Base-by-base conservation (phyloP, 352 stramenopile species). In the Pythium periplocum region DNA sequence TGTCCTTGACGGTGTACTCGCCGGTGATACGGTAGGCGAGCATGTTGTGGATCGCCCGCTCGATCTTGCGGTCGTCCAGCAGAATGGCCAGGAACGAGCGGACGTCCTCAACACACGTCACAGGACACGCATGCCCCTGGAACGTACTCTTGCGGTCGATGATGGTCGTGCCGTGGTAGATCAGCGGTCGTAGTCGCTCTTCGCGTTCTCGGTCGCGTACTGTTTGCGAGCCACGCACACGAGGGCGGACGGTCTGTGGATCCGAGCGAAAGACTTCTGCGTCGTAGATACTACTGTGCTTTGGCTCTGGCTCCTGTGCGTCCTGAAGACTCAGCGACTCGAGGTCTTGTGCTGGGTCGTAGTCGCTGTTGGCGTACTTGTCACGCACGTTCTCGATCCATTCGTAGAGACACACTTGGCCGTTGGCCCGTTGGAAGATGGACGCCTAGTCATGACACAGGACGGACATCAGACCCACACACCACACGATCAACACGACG, bases 111-210 rank as follows among this genome's bases (percentile, higher is more conserved):
- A 91, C 78, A 32, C 75, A 70, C 3, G 69, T 67, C 40, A 90
- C 73, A 3, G 68, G 71, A 33, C 71, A 89, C 39, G 77, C 73
- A 41, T 90, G 78, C 6, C 69, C 78, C 49, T 87, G 70, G 59
- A 95, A 95, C n/a, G 79, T 90, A 43, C 78, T 92, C 59, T 95
- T 95, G 8, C 84, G 78, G 53, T 95, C 84, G 9, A 77, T 82
- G 54, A 95, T 67, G 2, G 73, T 55, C 33, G 61, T 71, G 9
- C 82, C 79, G 40, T 89, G 78, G 50, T 87, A 84, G 47, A 95
- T 87, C 11, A 84, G 61, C 1, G 72, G 74, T n/a, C 63, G 66
- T 44, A 90, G 64, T 4, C 57, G 53, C 2, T 51, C 58, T 53
- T 90, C 82, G 45, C 79, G 75, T 46, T 81, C 62, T 2, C 64